Base-by-base conservation (phyloP, 176 grass and related monocot species). In the Rhynchospora tenuis region DNA sequence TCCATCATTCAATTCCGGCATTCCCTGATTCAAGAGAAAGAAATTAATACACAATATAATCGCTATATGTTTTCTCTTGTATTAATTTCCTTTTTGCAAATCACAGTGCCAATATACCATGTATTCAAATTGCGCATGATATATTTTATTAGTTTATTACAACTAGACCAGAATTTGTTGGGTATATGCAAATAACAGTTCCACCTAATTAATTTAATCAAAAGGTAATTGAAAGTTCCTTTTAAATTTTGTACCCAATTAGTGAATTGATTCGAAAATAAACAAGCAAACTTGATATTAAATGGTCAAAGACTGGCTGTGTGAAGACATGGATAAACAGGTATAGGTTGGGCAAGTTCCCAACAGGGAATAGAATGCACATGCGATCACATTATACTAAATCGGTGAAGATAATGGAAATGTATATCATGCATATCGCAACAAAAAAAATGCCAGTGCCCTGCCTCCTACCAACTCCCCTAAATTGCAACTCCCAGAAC, bases 1-100 rank as follows among this genome's bases (percentile, higher is more conserved):
- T 81, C 90, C 94, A 92, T 94, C 94, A 88, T 97, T 92, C 44
- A 97, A 81, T 50, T 97, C 90, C 50, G 88, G 79, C 90, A 97
- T 97, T 84, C 94, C 94, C 6, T 77, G 50, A 26, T 77, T 77
- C 0, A 31, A 55, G 50, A 55, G 50, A 55, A 11, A 60, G 55
- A 56, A 77, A 56, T 28, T 0, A 29, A 28, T 26, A 77, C 29
- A 55, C 7, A 2, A 54, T 77, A 19, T 24, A 9, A 27, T 56
- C 55, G 14, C 28, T 43, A 27, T 55, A 76, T 29, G 48, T 28
- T 74, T 8, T 52, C 12, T 76, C 48, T 76, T 76, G 20, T 51
- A 50, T 1, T 22, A 50, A 51, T 76, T 27, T 2, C 17, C 48
- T 54, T 75, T 74, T 17, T 51, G 48, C 11, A 74, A 74, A 24